phyloP scores from a whole-genome alignment of 2,329 filamentous ascomycete species.

The Claviceps humidiphila region DNA sequence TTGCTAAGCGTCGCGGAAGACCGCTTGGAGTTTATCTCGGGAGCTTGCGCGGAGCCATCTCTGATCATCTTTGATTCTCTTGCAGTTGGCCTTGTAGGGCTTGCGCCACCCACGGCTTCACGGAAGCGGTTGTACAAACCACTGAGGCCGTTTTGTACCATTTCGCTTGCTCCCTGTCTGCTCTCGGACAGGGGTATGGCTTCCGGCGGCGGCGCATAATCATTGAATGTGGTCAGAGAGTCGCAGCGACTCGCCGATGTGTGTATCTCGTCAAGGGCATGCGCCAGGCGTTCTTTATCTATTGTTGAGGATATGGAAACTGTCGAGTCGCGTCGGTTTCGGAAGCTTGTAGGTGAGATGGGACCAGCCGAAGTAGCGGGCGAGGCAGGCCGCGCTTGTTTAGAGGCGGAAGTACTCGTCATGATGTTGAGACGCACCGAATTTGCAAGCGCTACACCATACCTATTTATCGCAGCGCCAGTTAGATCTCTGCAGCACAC shows the following conservation, averaged over 20 bases:
- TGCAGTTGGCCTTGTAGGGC: slow-evolving; percentile 24
- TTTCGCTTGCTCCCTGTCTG: slow-evolving; percentile 57
- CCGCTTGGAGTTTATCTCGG: slow-evolving; percentile 26
- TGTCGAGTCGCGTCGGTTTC: slow-evolving; percentile 25
- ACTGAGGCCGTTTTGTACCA: slow-evolving; percentile 74
- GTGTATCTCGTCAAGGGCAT: slow-evolving; percentile 78
- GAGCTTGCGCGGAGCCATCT: slow-evolving; percentile 19
- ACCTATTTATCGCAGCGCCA: no score
- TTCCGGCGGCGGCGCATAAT: slow-evolving; percentile 63
- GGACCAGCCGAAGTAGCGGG: slow-evolving; percentile 12
- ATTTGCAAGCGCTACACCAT: no score
- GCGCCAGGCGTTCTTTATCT: slow-evolving; percentile 62
- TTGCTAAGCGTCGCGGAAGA: slow-evolving; percentile 24
- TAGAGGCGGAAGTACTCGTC: slow-evolving; percentile 18
- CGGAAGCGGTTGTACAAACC: slow-evolving; percentile 78
- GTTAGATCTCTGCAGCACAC: no score
- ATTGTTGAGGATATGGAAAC: slow-evolving; percentile 26
- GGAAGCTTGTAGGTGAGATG: slow-evolving; percentile 18
- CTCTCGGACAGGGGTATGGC: slow-evolving; percentile 47
- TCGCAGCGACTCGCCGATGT: slow-evolving; percentile 75
- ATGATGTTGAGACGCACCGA: slow-evolving; percentile 8
- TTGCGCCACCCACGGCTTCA: slow-evolving; percentile 64
- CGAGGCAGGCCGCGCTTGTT: slow-evolving; percentile 16
- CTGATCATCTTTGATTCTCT: slow-evolving; percentile 19
- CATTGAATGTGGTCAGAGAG: slow-evolving; percentile 83